These are phyloP conservation scores for Syzygium malaccense DNA, from an alignment of 441 rosid genomes.

Conservation along the genomic window DNA sequence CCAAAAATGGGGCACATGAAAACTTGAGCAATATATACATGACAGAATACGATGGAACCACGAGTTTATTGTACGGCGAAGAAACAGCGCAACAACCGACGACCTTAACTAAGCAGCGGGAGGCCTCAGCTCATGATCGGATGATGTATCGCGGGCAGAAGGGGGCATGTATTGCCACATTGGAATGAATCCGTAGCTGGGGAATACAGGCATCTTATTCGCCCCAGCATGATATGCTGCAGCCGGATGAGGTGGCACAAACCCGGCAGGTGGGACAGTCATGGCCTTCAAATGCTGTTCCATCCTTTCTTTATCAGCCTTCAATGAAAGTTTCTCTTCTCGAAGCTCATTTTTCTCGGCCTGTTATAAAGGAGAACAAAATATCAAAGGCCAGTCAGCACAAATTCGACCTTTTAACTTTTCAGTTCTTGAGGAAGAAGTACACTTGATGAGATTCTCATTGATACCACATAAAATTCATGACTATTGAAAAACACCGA, in stretches of 20 bases:
- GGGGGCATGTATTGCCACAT: constrained; percentile 92
- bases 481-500: background rate
- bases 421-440: background rate
- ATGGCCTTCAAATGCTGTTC: constrained; percentile 61
- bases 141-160: constrained; percentile 61
- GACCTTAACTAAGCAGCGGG: constrained; percentile 68
- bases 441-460: background rate
- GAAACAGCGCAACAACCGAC: background rate
- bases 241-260: constrained; percentile 44
- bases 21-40: background rate
- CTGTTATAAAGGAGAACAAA: constrained; percentile 23
- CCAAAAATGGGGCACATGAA: background rate
- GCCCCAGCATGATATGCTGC: constrained; percentile 43
- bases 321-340: constrained; percentile 67
- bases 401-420: background rate
- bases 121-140: constrained; percentile 84
- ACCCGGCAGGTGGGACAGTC: constrained; percentile 51
- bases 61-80: background rate
- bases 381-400: background rate
- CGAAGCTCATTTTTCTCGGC: constrained; percentile 85
- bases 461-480: background rate
- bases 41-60: background rate
- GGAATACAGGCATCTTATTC: constrained; percentile 65
- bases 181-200: constrained; percentile 71
- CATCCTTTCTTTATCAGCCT: constrained; percentile 70